Evolutionary conservation across 2,329 filamentous ascomycete genomes (phyloP).

Genomic region (Ceratocystis colombiana): DNA sequence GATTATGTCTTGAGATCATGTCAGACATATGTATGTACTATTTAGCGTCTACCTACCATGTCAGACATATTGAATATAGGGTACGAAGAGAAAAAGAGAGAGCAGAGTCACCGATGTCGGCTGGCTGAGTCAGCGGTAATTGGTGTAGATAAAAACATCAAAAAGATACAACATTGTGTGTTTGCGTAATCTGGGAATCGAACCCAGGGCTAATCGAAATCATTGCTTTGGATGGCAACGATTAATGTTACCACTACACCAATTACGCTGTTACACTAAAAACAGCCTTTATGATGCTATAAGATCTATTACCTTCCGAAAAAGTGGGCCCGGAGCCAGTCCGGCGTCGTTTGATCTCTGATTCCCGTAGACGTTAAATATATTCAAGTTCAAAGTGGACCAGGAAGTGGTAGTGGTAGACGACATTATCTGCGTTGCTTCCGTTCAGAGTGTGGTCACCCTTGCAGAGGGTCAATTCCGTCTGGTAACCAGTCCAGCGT

Average conservation of each 20-base stretch:
- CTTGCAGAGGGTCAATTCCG: too few relatives aligned
- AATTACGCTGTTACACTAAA: background rate
- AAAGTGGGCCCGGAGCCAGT: too few relatives aligned
- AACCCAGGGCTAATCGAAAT: conserved; percentile 20
- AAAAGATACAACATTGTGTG: background rate
- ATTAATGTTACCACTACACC: conserved; percentile 20
- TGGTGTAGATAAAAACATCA: background rate
- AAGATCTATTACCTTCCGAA: background rate
- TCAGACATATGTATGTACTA: background rate
- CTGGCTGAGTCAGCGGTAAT: background rate
- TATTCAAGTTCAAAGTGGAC: too few relatives aligned
- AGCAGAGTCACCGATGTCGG: background rate
- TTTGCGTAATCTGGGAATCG: conserved; percentile 18
- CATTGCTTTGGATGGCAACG: conserved; percentile 14
- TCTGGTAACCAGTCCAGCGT: too few relatives aligned
- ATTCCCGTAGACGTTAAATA: too few relatives aligned
- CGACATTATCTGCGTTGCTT: too few relatives aligned
- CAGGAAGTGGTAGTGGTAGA: too few relatives aligned
- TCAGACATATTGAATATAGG: background rate
- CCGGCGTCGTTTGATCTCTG: too few relatives aligned
- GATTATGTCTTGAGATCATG: background rate
- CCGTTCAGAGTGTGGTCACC: too few relatives aligned
- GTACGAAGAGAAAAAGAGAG: background rate
- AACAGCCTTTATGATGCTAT: background rate
- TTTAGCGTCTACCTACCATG: too few relatives aligned